Percentiles rank a stretch among this genome's conserved stretches.
phyloP scores from a whole-genome alignment of 495 filamentous ascomycete genomes.

The Aspergillus funiculosus region DNA sequence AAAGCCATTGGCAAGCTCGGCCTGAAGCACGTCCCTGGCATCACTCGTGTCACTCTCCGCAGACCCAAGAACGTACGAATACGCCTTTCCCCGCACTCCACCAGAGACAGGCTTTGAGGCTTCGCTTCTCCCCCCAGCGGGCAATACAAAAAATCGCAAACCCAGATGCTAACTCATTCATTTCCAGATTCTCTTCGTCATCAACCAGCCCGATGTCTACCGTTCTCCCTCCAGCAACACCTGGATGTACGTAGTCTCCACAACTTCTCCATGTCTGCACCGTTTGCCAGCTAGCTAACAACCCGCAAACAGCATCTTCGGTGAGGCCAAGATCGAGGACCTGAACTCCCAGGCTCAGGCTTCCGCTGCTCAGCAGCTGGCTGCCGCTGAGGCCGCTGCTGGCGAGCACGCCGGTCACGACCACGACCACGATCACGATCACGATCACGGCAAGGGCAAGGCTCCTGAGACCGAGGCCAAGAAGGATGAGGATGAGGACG shows the following conservation, averaged over 20 bases:
- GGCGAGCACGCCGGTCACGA: slow-evolving; percentile 71
- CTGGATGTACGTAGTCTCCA: slow-evolving; percentile 75
- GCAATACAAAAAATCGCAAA: neutral
- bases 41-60: slow-evolving; percentile 95
- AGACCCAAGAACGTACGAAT: slow-evolving; percentile 87
- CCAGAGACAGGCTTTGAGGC: neutral
- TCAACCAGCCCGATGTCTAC: slow-evolving; percentile 99
- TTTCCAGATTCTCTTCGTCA: slow-evolving; percentile 95
- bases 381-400: slow-evolving; percentile 72
- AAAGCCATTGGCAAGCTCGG: slow-evolving; percentile 98
- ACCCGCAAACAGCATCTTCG: slow-evolving; percentile 77
- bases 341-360: slow-evolving; percentile 95
- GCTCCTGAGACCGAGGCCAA: slow-evolving; percentile 66
- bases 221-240: slow-evolving; percentile 97
- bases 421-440: slow-evolving; percentile 59
- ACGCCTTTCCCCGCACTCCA: slow-evolving; percentile 14
- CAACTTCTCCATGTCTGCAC: neutral
- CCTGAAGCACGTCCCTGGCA: slow-evolving; percentile 90
- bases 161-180: slow-evolving; percentile 15
- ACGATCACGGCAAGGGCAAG: slow-evolving; percentile 64
- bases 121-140: neutral
- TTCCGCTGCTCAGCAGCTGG: slow-evolving; percentile 84
- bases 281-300: too few relatives aligned
- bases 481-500: slow-evolving; percentile 88
- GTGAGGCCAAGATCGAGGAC: slow-evolving; percentile 99